Percentiles rank a stretch among this genome's conserved stretches.
phyloP scores from a whole-genome alignment of 2,329 filamentous ascomycete genomes.

The Colletotrichum lindemuthianum region DNA sequence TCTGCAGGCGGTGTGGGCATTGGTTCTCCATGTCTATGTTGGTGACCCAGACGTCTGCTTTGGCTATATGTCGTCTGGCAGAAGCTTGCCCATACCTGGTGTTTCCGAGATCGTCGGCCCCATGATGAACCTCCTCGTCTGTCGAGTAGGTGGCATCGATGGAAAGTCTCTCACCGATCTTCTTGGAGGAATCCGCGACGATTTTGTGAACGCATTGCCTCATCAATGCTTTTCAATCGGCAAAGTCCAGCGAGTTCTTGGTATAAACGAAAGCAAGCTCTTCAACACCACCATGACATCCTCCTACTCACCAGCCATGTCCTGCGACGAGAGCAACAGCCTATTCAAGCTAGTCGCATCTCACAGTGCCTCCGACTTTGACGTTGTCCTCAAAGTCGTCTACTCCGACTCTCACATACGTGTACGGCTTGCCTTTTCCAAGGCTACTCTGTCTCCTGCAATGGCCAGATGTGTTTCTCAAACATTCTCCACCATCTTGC shows the following conservation, averaged over 20 bases:
- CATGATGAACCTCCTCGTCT: constrained; percentile 24
- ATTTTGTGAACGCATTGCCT: constrained; percentile 26
- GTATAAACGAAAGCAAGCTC: constrained; percentile 7
- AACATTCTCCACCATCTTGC: constrained; percentile 19
- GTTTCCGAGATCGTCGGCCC: constrained; percentile 28
- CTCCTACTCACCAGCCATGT: constrained; percentile 4
- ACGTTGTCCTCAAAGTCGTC: constrained; percentile 18
- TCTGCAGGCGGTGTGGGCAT: constrained; percentile 24
- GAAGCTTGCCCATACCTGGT: constrained; percentile 7
- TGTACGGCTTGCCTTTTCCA: constrained; percentile 11
- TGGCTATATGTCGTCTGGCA: constrained; percentile 27
- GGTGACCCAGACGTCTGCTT: constrained; percentile 20
- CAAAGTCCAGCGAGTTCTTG: constrained; percentile 27
- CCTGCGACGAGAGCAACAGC: neutral
- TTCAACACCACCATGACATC: constrained; percentile 36
- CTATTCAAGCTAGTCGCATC: constrained; percentile 12
- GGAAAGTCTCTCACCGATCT: constrained; percentile 9
- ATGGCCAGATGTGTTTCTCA: constrained; percentile 18
- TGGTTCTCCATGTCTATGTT: constrained; percentile 18
- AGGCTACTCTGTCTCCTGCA: neutral
- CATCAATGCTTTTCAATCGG: constrained; percentile 32
- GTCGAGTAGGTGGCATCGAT: constrained; percentile 2
- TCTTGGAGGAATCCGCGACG: constrained; percentile 1
- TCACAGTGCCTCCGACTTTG: constrained; percentile 24
- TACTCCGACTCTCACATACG: constrained; percentile 16